These are phyloP conservation scores for Passalora sequoiae DNA, from an alignment of 2,329 filamentous ascomycete species.

Conservation along the genomic window DNA sequence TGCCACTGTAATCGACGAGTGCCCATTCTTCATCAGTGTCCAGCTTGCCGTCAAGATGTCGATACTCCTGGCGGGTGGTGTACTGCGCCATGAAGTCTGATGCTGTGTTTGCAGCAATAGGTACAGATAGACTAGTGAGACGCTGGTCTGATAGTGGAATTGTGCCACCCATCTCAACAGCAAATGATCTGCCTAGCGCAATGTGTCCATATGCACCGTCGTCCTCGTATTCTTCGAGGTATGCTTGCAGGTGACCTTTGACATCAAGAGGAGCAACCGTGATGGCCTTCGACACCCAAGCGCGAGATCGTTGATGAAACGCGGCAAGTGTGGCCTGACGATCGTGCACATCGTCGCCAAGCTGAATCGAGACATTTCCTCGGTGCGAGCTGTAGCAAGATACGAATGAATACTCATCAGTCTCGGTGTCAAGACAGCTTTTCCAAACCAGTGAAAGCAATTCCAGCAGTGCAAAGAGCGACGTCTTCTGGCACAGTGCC, in stretches of 20 bases:
- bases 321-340: slow-evolving; percentile 72
- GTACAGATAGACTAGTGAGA: slow-evolving; percentile 73
- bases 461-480: slow-evolving; percentile 87
- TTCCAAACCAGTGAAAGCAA: slow-evolving; percentile 91
- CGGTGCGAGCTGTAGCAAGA: slow-evolving; percentile 72
- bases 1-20: slow-evolving; percentile 29
- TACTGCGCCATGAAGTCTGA: slow-evolving; percentile 97
- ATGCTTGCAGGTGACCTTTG: slow-evolving; percentile 92
- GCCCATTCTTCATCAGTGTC: slow-evolving; percentile 27
- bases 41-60: slow-evolving; percentile 65
- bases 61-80: slow-evolving; percentile 92
- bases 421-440: slow-evolving; percentile 88
- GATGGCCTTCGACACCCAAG: slow-evolving; percentile 76
- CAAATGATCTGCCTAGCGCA: slow-evolving; percentile 88
- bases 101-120: slow-evolving; percentile 76
- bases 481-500: slow-evolving; percentile 80
- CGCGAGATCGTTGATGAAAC: slow-evolving; percentile 69
- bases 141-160: slow-evolving; percentile 84
- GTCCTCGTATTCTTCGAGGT: slow-evolving; percentile 90
- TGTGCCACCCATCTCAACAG: slow-evolving; percentile 80
- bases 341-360: slow-evolving; percentile 89
- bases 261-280: slow-evolving; percentile 85
- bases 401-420: slow-evolving; percentile 84
- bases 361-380: slow-evolving; percentile 73
- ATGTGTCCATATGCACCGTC: slow-evolving; percentile 87